Percentiles rank a stretch among this genome's conserved stretches.
These are phyloP conservation scores for Russula virescens DNA, from an alignment of 768 basidiomycete species.

Conservation along the genomic window DNA sequence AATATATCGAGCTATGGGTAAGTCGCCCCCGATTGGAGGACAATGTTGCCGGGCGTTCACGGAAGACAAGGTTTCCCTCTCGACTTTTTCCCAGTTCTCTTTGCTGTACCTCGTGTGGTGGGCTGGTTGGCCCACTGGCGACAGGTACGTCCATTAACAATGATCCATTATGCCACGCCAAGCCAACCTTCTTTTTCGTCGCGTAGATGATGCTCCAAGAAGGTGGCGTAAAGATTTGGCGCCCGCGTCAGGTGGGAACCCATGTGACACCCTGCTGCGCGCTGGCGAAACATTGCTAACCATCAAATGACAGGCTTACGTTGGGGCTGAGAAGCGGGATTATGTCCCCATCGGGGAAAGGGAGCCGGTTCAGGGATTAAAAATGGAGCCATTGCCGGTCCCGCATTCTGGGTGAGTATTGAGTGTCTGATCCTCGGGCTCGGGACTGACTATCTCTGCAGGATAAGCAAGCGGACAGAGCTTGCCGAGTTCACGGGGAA, in stretches of 20 bases:
- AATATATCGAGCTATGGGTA: slow-evolving; percentile 91
- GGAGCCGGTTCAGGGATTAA: slow-evolving; percentile 45
- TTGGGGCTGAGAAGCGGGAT: slow-evolving; percentile 67
- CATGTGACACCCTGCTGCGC: not conserved
- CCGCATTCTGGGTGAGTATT: slow-evolving; percentile 67
- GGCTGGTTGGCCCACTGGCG: slow-evolving; percentile 95
- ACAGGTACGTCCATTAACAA: slow-evolving; percentile 44
- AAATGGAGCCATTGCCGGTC: slow-evolving; percentile 56
- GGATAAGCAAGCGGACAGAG: slow-evolving; percentile 63
- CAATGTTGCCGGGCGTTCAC: slow-evolving; percentile 6
- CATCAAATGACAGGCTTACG: slow-evolving; percentile 49
- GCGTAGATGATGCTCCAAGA: slow-evolving; percentile 89
- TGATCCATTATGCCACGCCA: not conserved
- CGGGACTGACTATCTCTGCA: slow-evolving; percentile 25
- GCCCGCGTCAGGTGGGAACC: slow-evolving; percentile 69
- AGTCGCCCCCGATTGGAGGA: slow-evolving; percentile 23
- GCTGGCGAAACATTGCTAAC: not conserved
- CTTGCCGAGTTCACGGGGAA: slow-evolving; percentile 58
- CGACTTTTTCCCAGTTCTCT: slow-evolving; percentile 92
- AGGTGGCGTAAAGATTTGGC: slow-evolving; percentile 91
- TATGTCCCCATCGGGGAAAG: slow-evolving; percentile 66
- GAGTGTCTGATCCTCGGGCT: not conserved
- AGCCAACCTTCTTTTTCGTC: not conserved
- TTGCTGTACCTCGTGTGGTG: slow-evolving; percentile 87
- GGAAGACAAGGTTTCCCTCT: slow-evolving; percentile 73